Evolutionary conservation across 176 grass and related monocot species (phyloP), one percentile per base, ranked within the genome.

Genomic region (Hsuehochloa calcarea): DNA sequence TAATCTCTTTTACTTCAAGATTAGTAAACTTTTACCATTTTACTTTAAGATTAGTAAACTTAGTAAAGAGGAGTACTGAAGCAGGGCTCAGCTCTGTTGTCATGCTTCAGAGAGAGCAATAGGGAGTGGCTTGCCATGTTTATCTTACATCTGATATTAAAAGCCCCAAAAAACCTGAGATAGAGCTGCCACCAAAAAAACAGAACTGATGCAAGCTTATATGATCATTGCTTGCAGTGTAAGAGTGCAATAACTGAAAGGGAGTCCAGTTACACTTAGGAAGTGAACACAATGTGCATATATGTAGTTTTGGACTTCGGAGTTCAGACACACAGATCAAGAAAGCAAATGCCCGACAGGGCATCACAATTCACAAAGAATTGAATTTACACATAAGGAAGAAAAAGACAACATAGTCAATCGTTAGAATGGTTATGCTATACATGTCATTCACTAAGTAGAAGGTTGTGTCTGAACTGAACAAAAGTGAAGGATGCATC

Each of bases 401-500:
- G 4, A 43, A 8, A 39, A 77, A n/a, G 22, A 29, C 19, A 12
- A 52, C 62, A 51, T 12, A 5, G 65, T 68, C 85, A 82, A 49
- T 68, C 76, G 79, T 58, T 68, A 82, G 5, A 76, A 38, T 69
- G 35, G 56, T 10, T 73, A 44, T 6, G 15, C 74, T 78, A 72
- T 73, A 88, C 56, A 73, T 65, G 58, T 37, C 66, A 66, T 59
- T 60, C 22, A 17, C 52, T 52, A 13, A 17, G 14, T 72, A 6
- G 44, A 29, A 8, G 25, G 23, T 19, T 29, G 13, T 31, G 5
- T 72, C 70, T 64, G 25, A 16, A 50, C 6, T 9, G 5, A 38
- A 26, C 37, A 26, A 6, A 45, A 29, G 26, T 61, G 38, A 17
- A 39, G 13, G 3, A 23, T 4, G 1, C 22, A 31, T 70, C 41